Conservation (phyloP, 164 flowering plant genomes). For the Nymphaea thermarum region DNA sequence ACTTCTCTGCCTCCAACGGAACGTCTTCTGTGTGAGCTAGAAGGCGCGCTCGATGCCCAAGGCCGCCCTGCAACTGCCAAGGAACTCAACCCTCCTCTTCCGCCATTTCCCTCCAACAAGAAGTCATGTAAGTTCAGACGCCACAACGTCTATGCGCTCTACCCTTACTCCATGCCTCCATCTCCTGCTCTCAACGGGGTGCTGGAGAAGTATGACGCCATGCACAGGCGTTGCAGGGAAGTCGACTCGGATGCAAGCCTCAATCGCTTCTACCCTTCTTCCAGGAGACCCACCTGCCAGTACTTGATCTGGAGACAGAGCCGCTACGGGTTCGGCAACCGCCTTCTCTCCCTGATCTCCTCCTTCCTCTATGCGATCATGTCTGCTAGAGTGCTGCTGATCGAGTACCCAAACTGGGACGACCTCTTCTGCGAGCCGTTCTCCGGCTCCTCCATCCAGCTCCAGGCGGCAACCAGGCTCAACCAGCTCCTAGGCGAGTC, state of each 20-base stretch:
- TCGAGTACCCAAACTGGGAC: background rate
- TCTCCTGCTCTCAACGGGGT: background rate
- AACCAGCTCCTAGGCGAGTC: background rate
- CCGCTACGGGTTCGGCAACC: background rate
- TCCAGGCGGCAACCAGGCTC: background rate
- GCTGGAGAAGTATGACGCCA: background rate
- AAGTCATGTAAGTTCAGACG: background rate
- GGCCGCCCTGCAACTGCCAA: background rate
- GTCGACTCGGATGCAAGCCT: background rate
- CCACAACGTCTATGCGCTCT: background rate
- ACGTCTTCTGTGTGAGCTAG: background rate
- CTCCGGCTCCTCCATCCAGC: background rate
- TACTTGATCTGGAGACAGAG: background rate
- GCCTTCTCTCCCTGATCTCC: background rate
- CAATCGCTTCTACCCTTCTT: background rate
- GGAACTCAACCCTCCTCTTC: background rate
- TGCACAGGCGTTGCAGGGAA: background rate
- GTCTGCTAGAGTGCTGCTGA: background rate
- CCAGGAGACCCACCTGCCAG: background rate
- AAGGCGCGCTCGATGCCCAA: background rate
- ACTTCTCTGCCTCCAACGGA: background rate
- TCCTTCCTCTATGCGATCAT: slow-evolving; percentile 1
- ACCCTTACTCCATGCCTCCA: background rate
- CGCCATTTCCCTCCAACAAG: background rate
- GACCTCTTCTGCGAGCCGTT: slow-evolving; percentile 2